Conservation (phyloP, 768 basidiomycete genomes). For the Auriscalpium orientale region DNA sequence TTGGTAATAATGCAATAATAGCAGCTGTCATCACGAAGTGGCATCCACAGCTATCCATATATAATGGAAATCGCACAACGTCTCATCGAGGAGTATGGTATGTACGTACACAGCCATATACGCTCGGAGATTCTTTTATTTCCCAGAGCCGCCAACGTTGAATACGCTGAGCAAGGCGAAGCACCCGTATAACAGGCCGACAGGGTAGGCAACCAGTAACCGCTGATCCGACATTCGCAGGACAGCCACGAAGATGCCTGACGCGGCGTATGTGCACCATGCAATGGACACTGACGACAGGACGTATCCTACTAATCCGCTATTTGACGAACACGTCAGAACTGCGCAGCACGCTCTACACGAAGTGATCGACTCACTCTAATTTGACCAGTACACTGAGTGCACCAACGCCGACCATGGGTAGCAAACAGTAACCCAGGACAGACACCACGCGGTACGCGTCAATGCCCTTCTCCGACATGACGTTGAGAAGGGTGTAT, state of each 20-base stretch:
- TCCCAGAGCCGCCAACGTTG: constrained; percentile 36
- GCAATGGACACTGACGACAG: constrained; percentile 75
- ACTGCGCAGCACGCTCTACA: constrained; percentile 1
- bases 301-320: constrained; percentile 79
- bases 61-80: too few relatives aligned
- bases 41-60: too few relatives aligned
- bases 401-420: constrained; percentile 91
- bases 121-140: too few relatives aligned
- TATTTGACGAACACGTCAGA: constrained; percentile 23
- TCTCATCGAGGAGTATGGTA: too few relatives aligned
- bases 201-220: constrained; percentile 92
- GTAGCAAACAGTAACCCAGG: constrained; percentile 91
- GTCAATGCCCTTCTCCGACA: constrained; percentile 93
- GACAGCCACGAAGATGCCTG: constrained; percentile 91
- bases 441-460: constrained; percentile 93
- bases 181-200: constrained; percentile 89
- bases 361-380: constrained; percentile 52
- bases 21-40: too few relatives aligned
- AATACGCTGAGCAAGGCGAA: constrained; percentile 92
- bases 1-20: too few relatives aligned
- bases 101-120: too few relatives aligned
- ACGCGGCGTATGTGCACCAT: constrained; percentile 97
- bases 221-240: constrained; percentile 94
- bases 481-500: constrained; percentile 92
- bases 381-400: constrained; percentile 81